A percentile compares a stretch with the other conserved stretches of the same genome.
These are phyloP conservation scores for Termitomyces sp. DNA, from an alignment of 768 basidiomycete species.

Conservation along the genomic window DNA sequence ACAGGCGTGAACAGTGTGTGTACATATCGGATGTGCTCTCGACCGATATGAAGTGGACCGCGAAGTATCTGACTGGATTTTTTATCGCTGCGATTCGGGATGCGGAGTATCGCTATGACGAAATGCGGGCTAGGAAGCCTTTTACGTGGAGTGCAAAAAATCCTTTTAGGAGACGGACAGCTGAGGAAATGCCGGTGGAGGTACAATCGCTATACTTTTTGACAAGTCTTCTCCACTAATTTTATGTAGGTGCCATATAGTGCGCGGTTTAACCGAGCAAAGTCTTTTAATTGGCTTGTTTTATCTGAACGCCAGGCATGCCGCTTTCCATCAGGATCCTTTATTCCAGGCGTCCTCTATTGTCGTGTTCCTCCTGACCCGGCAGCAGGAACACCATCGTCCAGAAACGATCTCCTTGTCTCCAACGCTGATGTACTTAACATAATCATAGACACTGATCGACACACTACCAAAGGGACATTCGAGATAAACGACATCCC, in stretches of 20 bases:
- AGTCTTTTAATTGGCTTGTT: background rate
- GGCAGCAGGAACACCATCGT: background rate
- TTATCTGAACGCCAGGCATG: background rate
- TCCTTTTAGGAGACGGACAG: background rate
- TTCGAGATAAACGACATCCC: background rate
- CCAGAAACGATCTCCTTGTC: background rate
- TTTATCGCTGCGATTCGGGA: background rate
- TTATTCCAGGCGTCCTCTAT: background rate
- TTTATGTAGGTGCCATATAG: background rate
- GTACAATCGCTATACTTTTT: background rate
- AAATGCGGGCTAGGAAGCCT: background rate
- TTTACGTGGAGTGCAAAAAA: background rate
- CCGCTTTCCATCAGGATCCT: background rate
- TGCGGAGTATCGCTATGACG: background rate
- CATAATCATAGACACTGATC: background rate
- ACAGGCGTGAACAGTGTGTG: background rate
- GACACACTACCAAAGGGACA: background rate
- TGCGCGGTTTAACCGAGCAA: background rate
- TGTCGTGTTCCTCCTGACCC: background rate
- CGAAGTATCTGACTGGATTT: background rate
- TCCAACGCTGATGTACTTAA: background rate
- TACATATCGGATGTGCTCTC: background rate
- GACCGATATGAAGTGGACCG: background rate
- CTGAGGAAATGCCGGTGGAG: background rate
- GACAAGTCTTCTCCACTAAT: background rate